Percentiles rank a stretch among this genome's conserved stretches.
Evolutionary conservation across 164 flowering plant species (phyloP).

Genomic region (Umbellularia californica): DNA sequence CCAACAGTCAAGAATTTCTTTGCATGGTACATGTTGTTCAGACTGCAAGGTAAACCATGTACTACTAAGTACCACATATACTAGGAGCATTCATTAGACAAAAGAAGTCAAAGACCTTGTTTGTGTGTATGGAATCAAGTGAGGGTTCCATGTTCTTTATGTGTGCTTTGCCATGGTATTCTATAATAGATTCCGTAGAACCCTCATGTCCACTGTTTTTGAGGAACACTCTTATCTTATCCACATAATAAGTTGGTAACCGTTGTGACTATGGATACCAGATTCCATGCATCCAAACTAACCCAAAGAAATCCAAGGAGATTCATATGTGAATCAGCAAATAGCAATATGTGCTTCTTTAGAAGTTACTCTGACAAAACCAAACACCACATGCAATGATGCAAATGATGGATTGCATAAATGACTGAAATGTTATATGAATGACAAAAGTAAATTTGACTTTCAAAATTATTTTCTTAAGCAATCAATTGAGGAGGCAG

Average conservation of each 20-base stretch:
- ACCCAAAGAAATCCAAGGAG: background rate
- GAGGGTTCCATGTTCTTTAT: too few relatives aligned
- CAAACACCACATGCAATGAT: too few relatives aligned
- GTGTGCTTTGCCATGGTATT: too few relatives aligned
- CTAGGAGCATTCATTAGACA: background rate
- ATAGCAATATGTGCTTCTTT: background rate
- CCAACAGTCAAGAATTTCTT: constrained; percentile 45
- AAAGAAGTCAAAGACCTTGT: background rate
- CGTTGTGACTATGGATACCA: too few relatives aligned
- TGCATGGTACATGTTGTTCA: constrained; percentile 47
- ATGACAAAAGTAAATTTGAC: background rate
- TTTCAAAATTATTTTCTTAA: background rate
- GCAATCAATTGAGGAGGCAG: background rate
- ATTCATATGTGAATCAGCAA: background rate
- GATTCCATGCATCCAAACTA: too few relatives aligned
- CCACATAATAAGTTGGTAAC: too few relatives aligned
- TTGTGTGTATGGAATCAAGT: too few relatives aligned
- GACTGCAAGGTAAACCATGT: constrained; percentile 10
- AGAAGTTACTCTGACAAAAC: too few relatives aligned
- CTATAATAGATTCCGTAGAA: too few relatives aligned
- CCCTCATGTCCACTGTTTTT: too few relatives aligned
- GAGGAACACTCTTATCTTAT: too few relatives aligned
- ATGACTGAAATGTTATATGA: background rate
- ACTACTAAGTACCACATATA: background rate
- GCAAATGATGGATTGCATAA: background rate